phyloP scores from a whole-genome alignment of 192 early-diverging fungal species.

The Funneliformis mosseae region DNA sequence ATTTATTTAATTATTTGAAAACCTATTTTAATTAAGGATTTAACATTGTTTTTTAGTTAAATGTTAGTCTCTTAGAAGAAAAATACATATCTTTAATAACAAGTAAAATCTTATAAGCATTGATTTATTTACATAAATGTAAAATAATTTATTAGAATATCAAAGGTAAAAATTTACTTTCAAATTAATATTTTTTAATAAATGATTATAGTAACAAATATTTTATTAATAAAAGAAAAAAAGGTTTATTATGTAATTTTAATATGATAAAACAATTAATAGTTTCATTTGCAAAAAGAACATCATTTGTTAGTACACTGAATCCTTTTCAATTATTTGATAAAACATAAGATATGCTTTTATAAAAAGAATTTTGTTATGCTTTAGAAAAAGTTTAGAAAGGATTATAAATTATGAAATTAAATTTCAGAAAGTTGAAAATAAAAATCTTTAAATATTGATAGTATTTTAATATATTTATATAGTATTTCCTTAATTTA shows the following conservation, averaged over 20 bases:
- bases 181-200: not conserved
- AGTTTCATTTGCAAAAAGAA: conserved; percentile 68
- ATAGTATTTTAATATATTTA: not conserved
- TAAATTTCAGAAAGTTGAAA: too few relatives aligned
- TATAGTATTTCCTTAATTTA: conserved; percentile 8
- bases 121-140: conserved; percentile 91
- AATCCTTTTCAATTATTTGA: conserved; percentile 42
- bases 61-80: conserved; percentile 85
- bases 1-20: not conserved
- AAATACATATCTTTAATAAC: conserved; percentile 87
- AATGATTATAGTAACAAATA: conserved; percentile 74
- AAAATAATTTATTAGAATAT: conserved; percentile 97
- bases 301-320: conserved; percentile 95
- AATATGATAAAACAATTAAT: conserved; percentile 87
- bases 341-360: too few relatives aligned
- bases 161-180: conserved; percentile 70
- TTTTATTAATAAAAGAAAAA: conserved; percentile 86
- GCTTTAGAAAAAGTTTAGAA: too few relatives aligned
- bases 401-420: too few relatives aligned
- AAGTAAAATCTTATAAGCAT: conserved; percentile 83
- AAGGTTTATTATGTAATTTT: conserved; percentile 96
- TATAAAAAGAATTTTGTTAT: too few relatives aligned
- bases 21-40: not conserved
- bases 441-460: not conserved
- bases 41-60: conserved; percentile 52